phyloP scores from a whole-genome alignment of 179 eudicot genomes.

The Silene vulgaris region DNA sequence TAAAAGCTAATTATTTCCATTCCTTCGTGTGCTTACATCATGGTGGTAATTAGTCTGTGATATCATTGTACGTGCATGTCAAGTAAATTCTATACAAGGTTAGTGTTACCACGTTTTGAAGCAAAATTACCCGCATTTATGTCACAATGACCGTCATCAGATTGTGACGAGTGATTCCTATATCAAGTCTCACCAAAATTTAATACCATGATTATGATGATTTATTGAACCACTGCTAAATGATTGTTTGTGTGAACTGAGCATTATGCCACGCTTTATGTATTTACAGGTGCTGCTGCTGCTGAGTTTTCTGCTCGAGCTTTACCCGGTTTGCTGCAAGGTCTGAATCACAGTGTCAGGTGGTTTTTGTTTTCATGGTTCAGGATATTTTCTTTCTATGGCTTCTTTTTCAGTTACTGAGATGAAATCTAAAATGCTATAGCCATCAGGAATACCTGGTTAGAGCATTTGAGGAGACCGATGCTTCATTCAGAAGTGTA shows the following conservation, averaged over 20 bases:
- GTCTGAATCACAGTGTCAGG: slow-evolving; percentile 45
- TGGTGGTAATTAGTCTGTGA: background rate
- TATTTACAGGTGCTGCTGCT: slow-evolving; percentile 78
- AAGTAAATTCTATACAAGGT: background rate
- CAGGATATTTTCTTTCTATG: background rate
- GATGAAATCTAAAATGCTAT: background rate
- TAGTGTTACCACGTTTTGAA: too few relatives aligned
- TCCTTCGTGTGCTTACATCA: background rate
- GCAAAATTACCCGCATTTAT: too few relatives aligned
- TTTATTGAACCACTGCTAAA: background rate
- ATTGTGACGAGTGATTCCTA: too few relatives aligned
- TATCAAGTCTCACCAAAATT: background rate
- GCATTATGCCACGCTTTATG: slow-evolving; percentile 3
- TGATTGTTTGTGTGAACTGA: background rate
- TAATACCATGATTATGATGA: background rate
- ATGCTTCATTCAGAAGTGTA: slow-evolving; percentile 66
- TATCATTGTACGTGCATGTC: background rate
- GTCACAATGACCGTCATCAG: too few relatives aligned
- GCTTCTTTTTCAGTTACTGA: background rate
- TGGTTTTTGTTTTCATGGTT: slow-evolving; percentile 16
- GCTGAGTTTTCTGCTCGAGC: slow-evolving; percentile 91
- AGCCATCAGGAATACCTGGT: slow-evolving; percentile 64
- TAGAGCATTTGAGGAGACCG: slow-evolving; percentile 71
- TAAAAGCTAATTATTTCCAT: background rate
- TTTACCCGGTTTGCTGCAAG: slow-evolving; percentile 60